Conservation (phyloP, 2,329 filamentous ascomycete species). For the Aspergillus pseudoglaucus region DNA sequence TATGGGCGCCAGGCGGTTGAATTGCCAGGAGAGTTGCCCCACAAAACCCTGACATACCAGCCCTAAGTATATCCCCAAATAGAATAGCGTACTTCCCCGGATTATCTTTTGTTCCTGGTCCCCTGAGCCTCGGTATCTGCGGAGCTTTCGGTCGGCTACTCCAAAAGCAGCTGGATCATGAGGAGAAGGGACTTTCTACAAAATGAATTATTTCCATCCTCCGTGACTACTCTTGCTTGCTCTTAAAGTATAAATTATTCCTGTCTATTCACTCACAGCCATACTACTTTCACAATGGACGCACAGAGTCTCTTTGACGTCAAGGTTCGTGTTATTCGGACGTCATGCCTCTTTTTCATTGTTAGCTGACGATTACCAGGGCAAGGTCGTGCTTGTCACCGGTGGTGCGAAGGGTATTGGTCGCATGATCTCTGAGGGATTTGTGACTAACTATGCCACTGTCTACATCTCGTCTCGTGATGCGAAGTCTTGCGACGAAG, state of each 20-base stretch:
- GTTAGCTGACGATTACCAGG: constrained; percentile 16
- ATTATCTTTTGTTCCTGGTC: constrained; percentile 6
- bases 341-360: not conserved
- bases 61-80: constrained; percentile 19
- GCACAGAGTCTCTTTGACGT: constrained; percentile 51
- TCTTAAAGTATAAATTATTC: not conserved
- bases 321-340: constrained; percentile 40
- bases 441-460: constrained; percentile 46
- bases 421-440: constrained; percentile 51
- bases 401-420: constrained; percentile 48
- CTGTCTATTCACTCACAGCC: not conserved
- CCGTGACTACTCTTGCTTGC: not conserved
- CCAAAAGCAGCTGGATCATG: not conserved
- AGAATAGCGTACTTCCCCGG: constrained; percentile 12
- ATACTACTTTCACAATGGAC: constrained; percentile 42
- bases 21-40: constrained; percentile 13
- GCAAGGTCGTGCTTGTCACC: constrained; percentile 45
- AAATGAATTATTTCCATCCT: not conserved
- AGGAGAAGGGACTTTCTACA: not conserved
- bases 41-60: constrained; percentile 22
- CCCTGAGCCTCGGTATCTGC: constrained; percentile 22
- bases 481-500: constrained; percentile 44
- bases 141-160: constrained; percentile 17
- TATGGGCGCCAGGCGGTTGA: constrained; percentile 1
- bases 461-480: constrained; percentile 52